Conservation (phyloP, 805 yeast species). For the Wickerhamiella australiensis region DNA sequence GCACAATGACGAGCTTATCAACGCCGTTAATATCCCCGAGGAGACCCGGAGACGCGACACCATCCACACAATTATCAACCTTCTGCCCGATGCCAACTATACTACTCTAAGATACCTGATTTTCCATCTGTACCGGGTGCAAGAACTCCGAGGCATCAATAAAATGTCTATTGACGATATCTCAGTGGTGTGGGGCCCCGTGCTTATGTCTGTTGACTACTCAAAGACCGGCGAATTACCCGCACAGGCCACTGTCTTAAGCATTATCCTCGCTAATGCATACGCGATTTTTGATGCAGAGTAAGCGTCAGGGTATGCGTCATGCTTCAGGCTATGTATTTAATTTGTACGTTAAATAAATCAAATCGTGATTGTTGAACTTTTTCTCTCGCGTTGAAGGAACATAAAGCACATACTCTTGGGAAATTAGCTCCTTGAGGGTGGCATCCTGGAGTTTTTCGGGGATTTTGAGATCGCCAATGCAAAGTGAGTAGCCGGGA, state of each 20-base stretch:
- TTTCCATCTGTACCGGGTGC: constrained; percentile 72
- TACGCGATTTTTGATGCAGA: constrained; percentile 68
- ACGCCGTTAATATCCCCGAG: constrained; percentile 58
- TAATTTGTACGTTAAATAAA: constrained; percentile 1
- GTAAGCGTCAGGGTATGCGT: too few relatives aligned
- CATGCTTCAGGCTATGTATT: not conserved
- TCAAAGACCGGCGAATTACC: constrained; percentile 61
- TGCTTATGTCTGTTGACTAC: constrained; percentile 56
- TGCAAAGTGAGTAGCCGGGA: not conserved
- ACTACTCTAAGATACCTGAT: constrained; percentile 77
- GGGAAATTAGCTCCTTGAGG: not conserved
- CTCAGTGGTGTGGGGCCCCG: constrained; percentile 94
- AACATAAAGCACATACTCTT: not conserved
- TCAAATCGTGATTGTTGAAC: not conserved
- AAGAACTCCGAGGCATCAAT: constrained; percentile 47
- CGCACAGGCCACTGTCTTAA: constrained; percentile 64
- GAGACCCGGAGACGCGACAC: constrained; percentile 51
- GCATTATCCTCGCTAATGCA: constrained; percentile 72
- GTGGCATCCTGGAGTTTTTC: not conserved
- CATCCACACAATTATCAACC: constrained; percentile 76
- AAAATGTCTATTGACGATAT: constrained; percentile 74
- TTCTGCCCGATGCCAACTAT: constrained; percentile 87
- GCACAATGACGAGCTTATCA: constrained; percentile 49
- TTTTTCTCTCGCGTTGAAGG: not conserved
- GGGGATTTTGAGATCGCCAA: not conserved